Base-by-base conservation (phyloP, 2,329 filamentous ascomycete genomes). In the Plenodomus tracheiphilus region DNA sequence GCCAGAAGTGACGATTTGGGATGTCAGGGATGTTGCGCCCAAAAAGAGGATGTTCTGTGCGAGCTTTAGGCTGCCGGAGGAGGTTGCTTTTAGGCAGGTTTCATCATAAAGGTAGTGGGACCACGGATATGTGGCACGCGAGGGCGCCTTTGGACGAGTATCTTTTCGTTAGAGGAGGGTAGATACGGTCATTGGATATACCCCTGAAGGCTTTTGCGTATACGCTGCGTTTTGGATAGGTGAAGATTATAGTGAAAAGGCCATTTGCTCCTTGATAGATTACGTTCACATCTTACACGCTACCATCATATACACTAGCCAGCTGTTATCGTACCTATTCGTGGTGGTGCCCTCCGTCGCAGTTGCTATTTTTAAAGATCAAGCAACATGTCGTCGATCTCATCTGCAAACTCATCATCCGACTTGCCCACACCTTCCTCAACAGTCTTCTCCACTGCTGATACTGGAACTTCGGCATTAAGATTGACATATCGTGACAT, bases 31-130 rank as follows among this genome's bases (percentile, higher is more conserved):
- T 59, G 94, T 99, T 46, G 89, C 91, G 49, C 94, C 94, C 4
- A 87, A 90, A 66, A 99, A 99, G 80, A 84, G 88, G 68, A 97
- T 97, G 92, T 97, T 93, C 73, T 97, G 94, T 72, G 93, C 91
- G 22, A 95, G 85, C 59, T 97, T 99, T 74, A 84, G 91, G 54
- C 69, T 99, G 51, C 94, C 94, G 2, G 74, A 78, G 28, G 85
- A 89, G 62, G 89, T 97, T 5, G 94, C 92, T 13, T 97, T 96
- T 75, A 79, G 82, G 36, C 30, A 60, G 43, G 45, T 51, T 20
- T 39, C 18, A 20, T 21, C 5, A 3, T 58, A 30, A 50, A 25
- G 25, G n/a, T 7, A 28, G 9, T 21, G 10, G 32, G 21, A 18
- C 7, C n/a, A n/a, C n/a, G n/a, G n/a, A n/a, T n/a, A n/a, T n/a